Evolutionary conservation across 2,329 filamentous ascomycete genomes (phyloP).

Genomic region (Lachnellula willkommii): DNA sequence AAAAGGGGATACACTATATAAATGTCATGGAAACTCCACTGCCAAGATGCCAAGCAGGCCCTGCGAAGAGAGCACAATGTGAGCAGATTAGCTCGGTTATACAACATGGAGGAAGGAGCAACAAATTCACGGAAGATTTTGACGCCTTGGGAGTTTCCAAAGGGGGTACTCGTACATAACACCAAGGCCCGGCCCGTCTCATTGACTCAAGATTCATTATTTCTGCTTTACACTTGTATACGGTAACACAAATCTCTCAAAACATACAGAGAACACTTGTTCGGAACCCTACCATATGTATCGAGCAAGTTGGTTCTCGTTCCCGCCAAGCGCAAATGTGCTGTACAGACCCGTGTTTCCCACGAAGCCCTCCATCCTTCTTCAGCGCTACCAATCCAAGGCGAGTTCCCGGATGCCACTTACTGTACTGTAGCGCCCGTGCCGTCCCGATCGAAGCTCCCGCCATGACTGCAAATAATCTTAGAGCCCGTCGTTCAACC

Average conservation of each 20-base stretch:
- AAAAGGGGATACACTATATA: too few relatives aligned
- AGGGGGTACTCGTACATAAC: too few relatives aligned
- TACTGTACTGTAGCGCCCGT: background rate
- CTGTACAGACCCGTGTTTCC: too few relatives aligned
- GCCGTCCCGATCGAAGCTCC: background rate
- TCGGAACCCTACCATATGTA: background rate
- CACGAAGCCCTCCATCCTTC: too few relatives aligned
- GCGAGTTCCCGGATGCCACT: background rate
- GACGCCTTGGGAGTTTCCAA: background rate
- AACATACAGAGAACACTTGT: background rate
- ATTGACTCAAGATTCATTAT: background rate
- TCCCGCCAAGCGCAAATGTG: background rate
- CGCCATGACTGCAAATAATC: background rate
- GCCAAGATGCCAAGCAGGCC: conserved; percentile 1
- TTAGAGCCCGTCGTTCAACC: background rate
- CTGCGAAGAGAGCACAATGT: background rate
- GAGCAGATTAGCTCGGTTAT: background rate
- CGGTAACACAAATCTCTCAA: background rate
- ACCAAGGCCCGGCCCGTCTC: too few relatives aligned
- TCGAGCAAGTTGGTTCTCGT: background rate
- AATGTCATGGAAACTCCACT: background rate
- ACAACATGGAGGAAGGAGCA: background rate
- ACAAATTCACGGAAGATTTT: background rate
- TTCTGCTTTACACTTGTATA: background rate
- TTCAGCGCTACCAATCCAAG: too few relatives aligned